Conservation (phyloP, 345 rosid species). For the thale cress (Arabidopsis thaliana) region DNA sequence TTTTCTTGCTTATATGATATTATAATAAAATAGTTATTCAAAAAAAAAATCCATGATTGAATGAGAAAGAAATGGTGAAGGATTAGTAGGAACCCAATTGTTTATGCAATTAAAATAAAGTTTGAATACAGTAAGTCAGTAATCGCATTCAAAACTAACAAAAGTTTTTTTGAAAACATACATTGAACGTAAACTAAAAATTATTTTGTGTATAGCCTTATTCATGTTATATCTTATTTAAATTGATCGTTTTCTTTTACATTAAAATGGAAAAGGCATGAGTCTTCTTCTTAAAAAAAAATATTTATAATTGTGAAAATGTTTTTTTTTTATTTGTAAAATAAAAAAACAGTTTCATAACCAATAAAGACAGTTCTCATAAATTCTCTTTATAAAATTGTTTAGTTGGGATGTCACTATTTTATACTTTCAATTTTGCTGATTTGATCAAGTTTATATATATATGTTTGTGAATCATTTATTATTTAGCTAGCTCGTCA, state of each 20-base stretch:
- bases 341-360: too few species aligned
- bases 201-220: too few species aligned
- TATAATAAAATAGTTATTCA: too few species aligned
- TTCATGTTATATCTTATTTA: too few species aligned
- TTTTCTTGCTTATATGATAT: too few species aligned
- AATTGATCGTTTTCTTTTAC: too few species aligned
- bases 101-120: background rate
- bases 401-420: conserved; percentile 35
- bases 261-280: too few species aligned
- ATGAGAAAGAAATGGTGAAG: background rate
- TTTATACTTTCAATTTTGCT: background rate
- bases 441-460: background rate
- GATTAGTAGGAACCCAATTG: background rate
- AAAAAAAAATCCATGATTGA: too few species aligned
- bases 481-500: conserved; percentile 14
- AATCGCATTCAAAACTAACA: background rate
- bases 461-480: conserved; percentile 3
- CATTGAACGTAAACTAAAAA: too few species aligned
- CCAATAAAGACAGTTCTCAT: too few species aligned
- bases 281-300: background rate
- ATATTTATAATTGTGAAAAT: too few species aligned
- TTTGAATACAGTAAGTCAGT: background rate
- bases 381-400: background rate
- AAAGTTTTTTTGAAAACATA: background rate
- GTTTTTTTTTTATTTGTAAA: too few species aligned